These are phyloP conservation scores for Houttuynia cordata DNA, from an alignment of 164 flowering plant species.

Conservation along the genomic window DNA sequence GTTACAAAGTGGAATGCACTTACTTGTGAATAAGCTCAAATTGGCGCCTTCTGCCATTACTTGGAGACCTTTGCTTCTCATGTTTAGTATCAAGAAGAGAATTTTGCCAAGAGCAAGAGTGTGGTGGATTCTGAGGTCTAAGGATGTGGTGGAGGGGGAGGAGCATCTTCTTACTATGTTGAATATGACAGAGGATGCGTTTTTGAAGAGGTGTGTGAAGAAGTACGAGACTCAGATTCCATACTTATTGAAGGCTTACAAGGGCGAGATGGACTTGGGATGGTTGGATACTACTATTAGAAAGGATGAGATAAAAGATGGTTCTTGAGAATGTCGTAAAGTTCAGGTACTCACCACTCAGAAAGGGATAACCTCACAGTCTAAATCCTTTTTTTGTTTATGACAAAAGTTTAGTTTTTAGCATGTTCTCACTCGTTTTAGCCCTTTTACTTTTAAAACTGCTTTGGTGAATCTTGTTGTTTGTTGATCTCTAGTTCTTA, in stretches of 20 bases:
- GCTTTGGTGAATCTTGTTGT: no score
- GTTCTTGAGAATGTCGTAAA: neutral
- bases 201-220: slow-evolving; percentile 8
- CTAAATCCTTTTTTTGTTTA: no score
- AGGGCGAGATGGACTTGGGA: slow-evolving; percentile 1
- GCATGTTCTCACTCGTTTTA: no score
- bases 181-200: neutral
- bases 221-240: slow-evolving; percentile 1
- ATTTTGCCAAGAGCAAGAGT: slow-evolving; percentile 12
- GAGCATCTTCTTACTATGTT: neutral
- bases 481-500: no score
- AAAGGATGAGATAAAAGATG: neutral
- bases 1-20: neutral
- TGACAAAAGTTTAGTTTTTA: no score
- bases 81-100: slow-evolving; percentile 13
- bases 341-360: no score
- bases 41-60: neutral
- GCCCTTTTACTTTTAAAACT: no score
- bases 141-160: slow-evolving; percentile 6
- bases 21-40: neutral
- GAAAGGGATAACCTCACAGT: no score
- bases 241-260: slow-evolving; percentile 8
- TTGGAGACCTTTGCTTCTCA: neutral
- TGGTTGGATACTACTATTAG: no score
- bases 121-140: slow-evolving; percentile 3